Evolutionary conservation across 2,329 filamentous ascomycete genomes (phyloP), one percentile per base, ranked within the genome.

Genomic region (Aspergillus pseudoglaucus): DNA sequence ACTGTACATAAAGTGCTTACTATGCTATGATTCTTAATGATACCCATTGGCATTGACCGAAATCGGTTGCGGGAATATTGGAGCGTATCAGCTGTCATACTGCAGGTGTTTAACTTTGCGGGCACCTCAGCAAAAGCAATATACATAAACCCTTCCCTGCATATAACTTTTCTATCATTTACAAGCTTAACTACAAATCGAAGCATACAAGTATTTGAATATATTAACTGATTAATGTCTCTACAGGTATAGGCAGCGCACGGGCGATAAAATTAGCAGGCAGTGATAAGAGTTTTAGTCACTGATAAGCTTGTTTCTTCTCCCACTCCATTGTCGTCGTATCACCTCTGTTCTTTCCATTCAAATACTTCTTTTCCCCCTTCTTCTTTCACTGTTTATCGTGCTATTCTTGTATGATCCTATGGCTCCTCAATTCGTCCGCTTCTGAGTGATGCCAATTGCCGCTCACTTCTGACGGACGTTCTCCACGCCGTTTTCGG

Each of bases 211-310:
- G 9, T 3, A 10, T 27, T 27, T 9, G 9, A 27, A 27, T 25
- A 27, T 27, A 27, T 27, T 27, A 27, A 27, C 8, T 27, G 25
- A 10, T 27, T 4, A 3, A 35, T 35, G 14, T 7, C 32, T 35
- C 32, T 27, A 27, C 8, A 27, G 25, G 25, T 27, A 8, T 10
- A 27, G 25, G 25, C 25, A 27, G 25, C 25, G 25, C 25, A 27
- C 25, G 25, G 25, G 25, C 25, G 25, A 27, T 10, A 10, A 27
- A 27, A 27, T 27, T 38, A 38, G 15, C 14, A 14, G 15, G 33
- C 33, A 15, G 35, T 18, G 35, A 38, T 38, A 38, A 38, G 35
- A 38, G n/a, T 32, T 32, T 45, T 45, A 45, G 43, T 35, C 40
- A 30, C 20, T 30, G 43, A 45, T 45, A 45, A 45, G 25, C 25